These are phyloP conservation scores for Tolypocladium ovalisporum DNA, from an alignment of 2,329 filamentous ascomycete species.

Conservation along the genomic window DNA sequence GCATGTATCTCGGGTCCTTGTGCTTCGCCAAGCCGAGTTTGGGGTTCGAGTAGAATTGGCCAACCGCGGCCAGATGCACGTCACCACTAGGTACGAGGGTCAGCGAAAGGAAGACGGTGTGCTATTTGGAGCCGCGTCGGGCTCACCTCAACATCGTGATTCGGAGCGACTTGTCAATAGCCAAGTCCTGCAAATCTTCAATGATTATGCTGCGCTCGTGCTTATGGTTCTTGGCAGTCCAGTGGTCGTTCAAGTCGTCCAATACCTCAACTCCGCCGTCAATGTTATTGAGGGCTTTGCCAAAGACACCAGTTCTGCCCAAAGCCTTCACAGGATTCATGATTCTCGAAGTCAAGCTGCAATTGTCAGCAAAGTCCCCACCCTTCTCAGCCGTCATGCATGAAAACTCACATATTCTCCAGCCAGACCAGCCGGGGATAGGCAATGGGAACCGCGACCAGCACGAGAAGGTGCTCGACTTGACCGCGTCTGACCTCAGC, in stretches of 20 bases:
- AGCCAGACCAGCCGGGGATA: constrained; percentile 66
- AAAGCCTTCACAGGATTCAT: constrained; percentile 87
- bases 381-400: background rate
- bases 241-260: constrained; percentile 91
- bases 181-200: constrained; percentile 84
- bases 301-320: constrained; percentile 69
- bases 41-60: constrained; percentile 89
- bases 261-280: constrained; percentile 87
- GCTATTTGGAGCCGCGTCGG: too few relatives aligned
- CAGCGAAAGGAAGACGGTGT: background rate
- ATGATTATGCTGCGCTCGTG: constrained; percentile 77
- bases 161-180: constrained; percentile 83
- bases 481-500: constrained; percentile 72
- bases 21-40: constrained; percentile 74
- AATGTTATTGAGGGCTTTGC: constrained; percentile 74
- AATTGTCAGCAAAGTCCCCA: constrained; percentile 16
- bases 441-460: constrained; percentile 74
- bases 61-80: constrained; percentile 83
- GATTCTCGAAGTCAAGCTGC: constrained; percentile 67
- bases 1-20: constrained; percentile 91
- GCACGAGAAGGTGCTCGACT: constrained; percentile 80
- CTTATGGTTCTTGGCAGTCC: constrained; percentile 94
- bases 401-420: constrained; percentile 50
- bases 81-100: constrained; percentile 54
- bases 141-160: constrained; percentile 71